Evolutionary conservation across 495 filamentous ascomycete species (phyloP).

Genomic region (Poronia punctata): DNA sequence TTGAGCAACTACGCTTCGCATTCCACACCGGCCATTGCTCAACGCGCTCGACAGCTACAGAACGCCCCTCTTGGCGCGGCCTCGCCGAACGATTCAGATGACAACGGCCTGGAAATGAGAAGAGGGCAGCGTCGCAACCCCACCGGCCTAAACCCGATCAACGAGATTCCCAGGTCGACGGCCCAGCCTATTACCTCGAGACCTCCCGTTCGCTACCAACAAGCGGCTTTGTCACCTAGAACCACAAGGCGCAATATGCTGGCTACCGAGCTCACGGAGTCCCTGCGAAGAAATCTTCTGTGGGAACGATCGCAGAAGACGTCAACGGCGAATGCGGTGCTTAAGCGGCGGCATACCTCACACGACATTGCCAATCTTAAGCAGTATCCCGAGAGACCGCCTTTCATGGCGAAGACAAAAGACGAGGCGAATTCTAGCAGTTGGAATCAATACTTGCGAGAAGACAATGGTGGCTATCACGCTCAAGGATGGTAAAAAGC

Average conservation of each 20-base stretch:
- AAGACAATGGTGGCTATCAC: conserved; percentile 44
- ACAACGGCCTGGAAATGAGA: conserved; percentile 64
- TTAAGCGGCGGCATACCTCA: conserved; percentile 87
- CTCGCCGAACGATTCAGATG: conserved; percentile 64
- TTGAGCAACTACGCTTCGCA: conserved; percentile 62
- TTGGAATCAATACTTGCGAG: conserved; percentile 47
- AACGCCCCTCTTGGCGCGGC: conserved; percentile 65
- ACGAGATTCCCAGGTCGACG: conserved; percentile 61
- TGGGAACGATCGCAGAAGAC: conserved; percentile 58
- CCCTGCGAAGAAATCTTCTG: conserved; percentile 41
- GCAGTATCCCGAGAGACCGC: conserved; percentile 57
- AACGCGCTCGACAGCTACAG: conserved; percentile 65
- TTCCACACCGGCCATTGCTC: conserved; percentile 71
- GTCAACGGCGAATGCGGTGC: conserved; percentile 75
- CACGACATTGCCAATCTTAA: conserved; percentile 80
- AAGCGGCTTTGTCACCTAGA: conserved; percentile 69
- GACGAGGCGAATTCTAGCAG: conserved; percentile 37
- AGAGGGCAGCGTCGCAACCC: conserved; percentile 27
- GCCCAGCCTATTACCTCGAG: conserved; percentile 76
- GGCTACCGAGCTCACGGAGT: conserved; percentile 70
- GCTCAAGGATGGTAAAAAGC: conserved; percentile 46
- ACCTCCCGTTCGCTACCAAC: conserved; percentile 58
- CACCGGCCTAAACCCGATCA: conserved; percentile 46
- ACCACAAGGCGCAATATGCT: conserved; percentile 97
- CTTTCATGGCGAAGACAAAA: conserved; percentile 41